Conservation (phyloP, 345 rosid species). For the Eutrema heterophyllum region DNA sequence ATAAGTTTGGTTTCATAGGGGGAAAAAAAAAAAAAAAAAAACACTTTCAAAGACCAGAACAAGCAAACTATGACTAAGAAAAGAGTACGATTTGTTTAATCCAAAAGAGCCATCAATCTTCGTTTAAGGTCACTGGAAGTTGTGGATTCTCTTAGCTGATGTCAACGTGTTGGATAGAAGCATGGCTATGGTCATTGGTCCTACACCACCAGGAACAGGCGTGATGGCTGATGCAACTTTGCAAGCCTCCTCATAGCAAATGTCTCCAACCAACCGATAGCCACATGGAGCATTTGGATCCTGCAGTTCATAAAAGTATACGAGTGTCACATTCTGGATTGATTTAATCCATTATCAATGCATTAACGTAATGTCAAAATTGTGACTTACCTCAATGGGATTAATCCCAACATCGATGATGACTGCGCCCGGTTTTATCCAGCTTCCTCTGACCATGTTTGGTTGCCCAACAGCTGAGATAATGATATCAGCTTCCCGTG, state of each 20-base stretch:
- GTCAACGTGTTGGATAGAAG: slow-evolving; percentile 74
- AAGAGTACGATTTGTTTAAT: too few relatives aligned
- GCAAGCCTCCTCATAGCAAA: slow-evolving; percentile 74
- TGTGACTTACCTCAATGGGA: slow-evolving; percentile 42
- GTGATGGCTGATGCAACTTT: slow-evolving; percentile 72
- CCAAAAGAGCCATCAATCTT: too few relatives aligned
- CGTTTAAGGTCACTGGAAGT: too few relatives aligned
- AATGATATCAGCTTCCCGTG: slow-evolving; percentile 76
- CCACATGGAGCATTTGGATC: slow-evolving; percentile 57
- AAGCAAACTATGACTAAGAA: too few relatives aligned
- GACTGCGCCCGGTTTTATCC: slow-evolving; percentile 93
- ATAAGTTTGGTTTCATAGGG: too few relatives aligned
- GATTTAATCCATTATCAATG: too few relatives aligned
- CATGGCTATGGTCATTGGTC: slow-evolving; percentile 93
- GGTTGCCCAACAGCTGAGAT: slow-evolving; percentile 79
- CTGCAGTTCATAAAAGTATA: slow-evolving; percentile 25
- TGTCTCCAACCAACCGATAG: slow-evolving; percentile 69
- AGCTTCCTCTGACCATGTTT: slow-evolving; percentile 73
- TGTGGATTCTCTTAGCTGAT: slow-evolving; percentile 59
- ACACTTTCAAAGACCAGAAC: too few relatives aligned
- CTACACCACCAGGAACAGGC: slow-evolving; percentile 89
- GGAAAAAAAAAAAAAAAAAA: too few relatives aligned
- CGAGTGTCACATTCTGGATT: too few relatives aligned
- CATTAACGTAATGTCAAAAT: too few relatives aligned
- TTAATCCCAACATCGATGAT: slow-evolving; percentile 84